Base-by-base conservation (phyloP, 352 stramenopile genomes). In the Globisporangium spiculum region DNA sequence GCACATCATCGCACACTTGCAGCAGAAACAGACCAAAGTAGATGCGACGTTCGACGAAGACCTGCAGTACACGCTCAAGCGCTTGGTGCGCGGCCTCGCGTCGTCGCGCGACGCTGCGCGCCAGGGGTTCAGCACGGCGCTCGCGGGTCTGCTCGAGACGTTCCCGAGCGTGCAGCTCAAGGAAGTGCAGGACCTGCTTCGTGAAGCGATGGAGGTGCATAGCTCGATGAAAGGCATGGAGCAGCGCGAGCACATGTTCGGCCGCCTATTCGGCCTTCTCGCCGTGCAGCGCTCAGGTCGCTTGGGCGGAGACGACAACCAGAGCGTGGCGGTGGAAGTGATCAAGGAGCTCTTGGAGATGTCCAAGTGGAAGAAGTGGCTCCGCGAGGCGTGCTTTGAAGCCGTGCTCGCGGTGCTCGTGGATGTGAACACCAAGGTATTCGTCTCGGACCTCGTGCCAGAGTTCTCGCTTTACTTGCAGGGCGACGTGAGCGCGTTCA, bases 211-310 rank as follows among this genome's bases (percentile, higher is more conserved):
- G 86, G 75, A 96, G 69, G 76, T 93, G 34, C 83, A 84, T 55
- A 78, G 75, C 57, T 88, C 78, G 65, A 96, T 97, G 86, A 97
- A 97, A 71, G 87, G 88, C 64, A 94, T 96, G 84, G 92, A 98
- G 69, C 90, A 98, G 78, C 83, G 92, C 60, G 92, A 98, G 66
- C 84, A 96, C 79, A 89, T 96, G 83, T 96, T 98, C 69, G 92
- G 92, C 20, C 89, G 90, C 20, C 76, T 97, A 24, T 96, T 97
- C 62, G 91, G 90, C 5, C 75, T 96, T 63, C 77, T 96, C 58
- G 88, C 90, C 22, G 62, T 98, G 62, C 79, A 92, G 54, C 85
- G 88, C 61, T 96, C 85, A 8, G 86, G 83, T 12, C 77, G 89
- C 6, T 69, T 97, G 34, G 26, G 14, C 3, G 71, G 77, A 52